Percentiles rank a stretch among this genome's conserved stretches.
These are phyloP conservation scores for Iris macrosiphon DNA, from an alignment of 106 monocot species.

Conservation along the genomic window DNA sequence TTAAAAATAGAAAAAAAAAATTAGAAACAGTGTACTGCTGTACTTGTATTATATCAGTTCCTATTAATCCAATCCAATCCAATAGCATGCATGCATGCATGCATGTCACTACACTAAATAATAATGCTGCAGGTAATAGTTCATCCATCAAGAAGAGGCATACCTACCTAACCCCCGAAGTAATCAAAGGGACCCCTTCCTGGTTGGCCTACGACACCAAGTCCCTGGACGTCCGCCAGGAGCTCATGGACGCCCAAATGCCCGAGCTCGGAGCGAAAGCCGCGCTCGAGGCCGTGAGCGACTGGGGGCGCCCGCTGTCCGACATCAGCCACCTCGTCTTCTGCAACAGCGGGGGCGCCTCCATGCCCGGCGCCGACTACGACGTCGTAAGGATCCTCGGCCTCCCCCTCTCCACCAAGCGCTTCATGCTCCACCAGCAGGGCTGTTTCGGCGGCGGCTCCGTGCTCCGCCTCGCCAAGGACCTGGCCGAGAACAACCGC, in stretches of 20 bases:
- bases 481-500: conserved; percentile 8
- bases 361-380: conserved; percentile 22
- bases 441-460: conserved; percentile 11
- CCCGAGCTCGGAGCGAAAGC: conserved; percentile 14
- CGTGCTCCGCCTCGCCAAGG: conserved; percentile 6
- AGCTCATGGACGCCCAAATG: background rate
- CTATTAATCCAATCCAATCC: too few species aligned
- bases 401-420: conserved; percentile 3
- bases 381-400: conserved; percentile 2
- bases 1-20: too few species aligned
- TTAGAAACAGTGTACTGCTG: too few species aligned
- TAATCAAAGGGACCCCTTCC: too few species aligned
- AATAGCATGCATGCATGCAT: too few species aligned
- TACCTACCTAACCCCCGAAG: too few species aligned
- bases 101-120: too few species aligned
- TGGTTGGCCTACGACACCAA: too few species aligned
- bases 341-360: conserved; percentile 7
- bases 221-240: conserved; percentile 9
- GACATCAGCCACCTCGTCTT: conserved; percentile 17
- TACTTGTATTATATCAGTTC: too few species aligned
- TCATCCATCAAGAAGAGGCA: too few species aligned
- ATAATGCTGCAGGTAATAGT: too few species aligned
- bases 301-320: conserved; percentile 15
- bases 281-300: conserved; percentile 5
- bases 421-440: conserved; percentile 13